Base-by-base conservation (phyloP, 495 filamentous ascomycete species). In the Trichoderma erinaceum region DNA sequence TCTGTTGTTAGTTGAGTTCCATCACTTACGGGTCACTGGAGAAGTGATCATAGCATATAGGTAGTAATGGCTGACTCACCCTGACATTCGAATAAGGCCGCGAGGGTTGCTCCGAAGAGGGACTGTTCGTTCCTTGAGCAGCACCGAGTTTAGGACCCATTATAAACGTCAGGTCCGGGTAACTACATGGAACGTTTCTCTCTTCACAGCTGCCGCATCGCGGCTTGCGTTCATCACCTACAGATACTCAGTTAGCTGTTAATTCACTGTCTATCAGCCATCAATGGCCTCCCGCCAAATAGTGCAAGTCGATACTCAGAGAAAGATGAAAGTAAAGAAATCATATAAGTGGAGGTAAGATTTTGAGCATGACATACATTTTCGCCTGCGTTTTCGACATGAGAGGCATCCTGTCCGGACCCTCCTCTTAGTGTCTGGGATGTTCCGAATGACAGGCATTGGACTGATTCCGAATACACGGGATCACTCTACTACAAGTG, bases 161-260 rank as follows among this genome's bases (percentile, higher is more conserved):
- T 7, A 61, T 25, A 32, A 61, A 61, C 1, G 56, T 61, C 7
- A 61, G 10, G 11, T 61, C 56, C 2, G 56, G 56, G 25, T 61
- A 61, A 16, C 16, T 61, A 16, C 56, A 61, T 7, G n/a, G 11
- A 25, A 61, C 23, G 11, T 32, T 61, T 6, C 56, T 61, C 56
- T 61, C 56, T 25, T 61, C 16, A 32, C 56, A 61, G 25, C 56
- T 61, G 11, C 56, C 13, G 25, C 56, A 61, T 15, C 29, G 56
- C 16, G 56, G 56, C 56, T 61, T 61, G 23, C 56, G 56, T 32
- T 61, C 56, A 61, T 61, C 56, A 61, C 56, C 56, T 61, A 32
- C 3, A 12, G 5, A 4, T 13, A 10, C 11, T 25, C 23, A 32
- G 56, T 32, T 8, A 61, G 56, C 25, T 16, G 6, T 61, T 29